A percentile compares a stretch with the other conserved stretches of the same genome.
Evolutionary conservation across 2,329 filamentous ascomycete genomes (phyloP).

Genomic region (Fusarium stilboides): DNA sequence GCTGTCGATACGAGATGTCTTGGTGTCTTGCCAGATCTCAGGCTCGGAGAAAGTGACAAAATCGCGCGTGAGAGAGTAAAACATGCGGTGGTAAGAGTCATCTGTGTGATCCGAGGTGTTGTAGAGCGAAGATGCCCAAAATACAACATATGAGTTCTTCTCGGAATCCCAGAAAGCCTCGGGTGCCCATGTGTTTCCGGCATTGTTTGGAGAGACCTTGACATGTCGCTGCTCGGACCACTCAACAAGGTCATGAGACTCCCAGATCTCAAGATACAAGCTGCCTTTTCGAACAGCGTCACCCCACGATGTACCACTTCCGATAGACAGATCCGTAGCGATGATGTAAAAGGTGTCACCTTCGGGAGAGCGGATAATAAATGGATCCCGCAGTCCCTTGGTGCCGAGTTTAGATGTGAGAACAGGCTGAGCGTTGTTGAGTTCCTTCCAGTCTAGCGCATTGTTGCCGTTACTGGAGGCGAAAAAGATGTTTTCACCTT

Average conservation of each 20-base stretch:
- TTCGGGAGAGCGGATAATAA: conserved; percentile 66
- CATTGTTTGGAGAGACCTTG: conserved; percentile 63
- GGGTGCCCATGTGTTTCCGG: conserved; percentile 69
- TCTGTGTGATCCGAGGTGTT: conserved; percentile 59
- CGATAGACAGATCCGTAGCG: conserved; percentile 68
- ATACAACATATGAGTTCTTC: conserved; percentile 61
- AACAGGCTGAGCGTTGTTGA: conserved; percentile 64
- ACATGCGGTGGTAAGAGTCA: conserved; percentile 66
- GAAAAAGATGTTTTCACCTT: conserved; percentile 68
- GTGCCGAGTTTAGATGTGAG: conserved; percentile 64
- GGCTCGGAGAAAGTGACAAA: conserved; percentile 66
- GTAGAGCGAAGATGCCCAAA: conserved; percentile 64
- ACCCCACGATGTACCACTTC: conserved; percentile 67
- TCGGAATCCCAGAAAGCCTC: conserved; percentile 65
- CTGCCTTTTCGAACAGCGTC: conserved; percentile 64
- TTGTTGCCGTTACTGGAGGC: conserved; percentile 68
- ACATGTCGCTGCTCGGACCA: conserved; percentile 67
- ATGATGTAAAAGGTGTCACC: conserved; percentile 67
- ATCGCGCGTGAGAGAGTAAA: conserved; percentile 66
- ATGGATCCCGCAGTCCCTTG: conserved; percentile 66
- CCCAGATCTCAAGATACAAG: conserved; percentile 68
- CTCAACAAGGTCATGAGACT: conserved; percentile 64
- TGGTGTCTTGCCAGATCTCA: conserved; percentile 66
- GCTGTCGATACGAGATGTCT: conserved; percentile 67
- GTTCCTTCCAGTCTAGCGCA: conserved; percentile 65